Evolutionary conservation across 1,139 yeast species (phyloP), one percentile per base, ranked within the genome.

Genomic region (Blastobotrys ciferrii): DNA sequence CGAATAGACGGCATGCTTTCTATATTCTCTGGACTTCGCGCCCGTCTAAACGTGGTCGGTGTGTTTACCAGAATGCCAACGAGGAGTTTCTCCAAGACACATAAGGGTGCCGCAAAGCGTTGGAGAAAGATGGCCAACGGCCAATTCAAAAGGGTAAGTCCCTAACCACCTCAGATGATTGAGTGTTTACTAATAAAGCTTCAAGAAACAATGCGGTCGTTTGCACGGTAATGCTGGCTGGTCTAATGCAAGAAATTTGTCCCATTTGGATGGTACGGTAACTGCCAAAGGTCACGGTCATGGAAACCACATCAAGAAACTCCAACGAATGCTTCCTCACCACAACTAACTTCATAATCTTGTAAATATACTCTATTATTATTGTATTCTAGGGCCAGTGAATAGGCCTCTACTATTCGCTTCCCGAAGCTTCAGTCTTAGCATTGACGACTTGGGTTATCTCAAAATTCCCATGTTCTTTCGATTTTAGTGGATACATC

Each of bases 191-290:
- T 40, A 35, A 32, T 35, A 41, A 3, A n/a, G 12, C 11, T 32
- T 13, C 7, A 65, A 64, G 62, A 87, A 87, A 51, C 84, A 81
- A 59, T 87, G 95, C 17, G 95, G 96, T 9, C 80, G 96, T 70
- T 86, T 87, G 60, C 98, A 89, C 67, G 97, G 98, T 43, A 89
- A 88, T 61, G 88, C 91, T 2, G 92, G 95, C 20, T 89, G 94
- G 83, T 78, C 91, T 43, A 70, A 64, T 41, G 60, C 80, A 42
- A 75, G 81, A 49, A 74, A 82, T 5, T 70, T 88, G 58, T 75
- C 78, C 38, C 82, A 77, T 52, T 75, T 86, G 62, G 82, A 84
- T 48, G 82, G 84, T 3, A 82, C 80, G 48, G 80, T 79, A 2
- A 66, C 73, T 42, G 87, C 89, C 2, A 76, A 76, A 17, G 52